Base-by-base conservation (phyloP, 2,329 filamentous ascomycete species). In the Pestalotiopsis sp. region DNA sequence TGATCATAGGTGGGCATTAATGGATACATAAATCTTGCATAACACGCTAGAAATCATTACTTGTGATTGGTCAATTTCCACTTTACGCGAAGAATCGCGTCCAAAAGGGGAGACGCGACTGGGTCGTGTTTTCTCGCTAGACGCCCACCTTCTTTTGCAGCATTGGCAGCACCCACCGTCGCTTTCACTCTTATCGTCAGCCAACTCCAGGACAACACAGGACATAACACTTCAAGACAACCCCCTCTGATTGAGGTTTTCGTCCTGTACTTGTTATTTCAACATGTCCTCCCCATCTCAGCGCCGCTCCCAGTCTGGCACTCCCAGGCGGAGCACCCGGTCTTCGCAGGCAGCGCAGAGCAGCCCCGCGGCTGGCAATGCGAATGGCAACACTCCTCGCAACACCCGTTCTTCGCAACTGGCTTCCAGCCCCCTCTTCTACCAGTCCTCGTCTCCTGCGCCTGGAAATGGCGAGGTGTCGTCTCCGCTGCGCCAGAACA, bases 341-440 rank as follows among this genome's bases (percentile, higher is more conserved):
- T 85, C 80, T 77, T 90, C 89, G 66, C 84, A 87, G 77, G 84
- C 85, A 60, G 83, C 86, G 66, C 85, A 81, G 66, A 85, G 82
- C 75, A 86, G 83, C 75, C 85, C 85, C 70, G 77, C 78, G 68
- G 73, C 74, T 72, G 75, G 73, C 67, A 71, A 71, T 68, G 69
- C 72, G 72, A 75, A 73, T 70, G 72, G 67, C 45, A 78, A 77
- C 58, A 87, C 85, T 65, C 86, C 86, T 70, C 83, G 84, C 65
- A 80, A 80, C 67, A 81, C 79, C 65, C 82, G 83, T 41, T 73
- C 80, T 25, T 84, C 85, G 25, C 84, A 86, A 73, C 83, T 91
- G 70, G 88, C 89, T 4, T 96, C 94, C 4, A 97, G 94, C 69
- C 95, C 95, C 56, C 85, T 97, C 72, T 93, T 93, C 80, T 97